Conservation (phyloP, 2,329 filamentous ascomycete species). For the Colletotrichum acutatum region DNA sequence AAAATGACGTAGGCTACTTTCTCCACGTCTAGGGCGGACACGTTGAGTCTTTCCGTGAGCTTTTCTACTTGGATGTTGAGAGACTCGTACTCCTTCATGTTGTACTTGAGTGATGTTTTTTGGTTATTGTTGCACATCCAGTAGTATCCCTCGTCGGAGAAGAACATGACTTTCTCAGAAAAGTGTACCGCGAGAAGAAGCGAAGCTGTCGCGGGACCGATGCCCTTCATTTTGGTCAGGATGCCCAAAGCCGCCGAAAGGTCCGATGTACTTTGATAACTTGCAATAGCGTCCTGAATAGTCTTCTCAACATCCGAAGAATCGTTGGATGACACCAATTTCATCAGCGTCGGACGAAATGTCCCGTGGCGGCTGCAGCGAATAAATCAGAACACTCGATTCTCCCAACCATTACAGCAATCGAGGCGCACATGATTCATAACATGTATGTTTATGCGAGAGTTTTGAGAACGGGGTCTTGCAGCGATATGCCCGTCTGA, state of each 20-base stretch:
- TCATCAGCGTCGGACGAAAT: constrained; percentile 70
- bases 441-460: not conserved
- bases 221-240: constrained; percentile 73
- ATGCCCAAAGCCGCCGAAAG: constrained; percentile 58
- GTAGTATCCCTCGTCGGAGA: constrained; percentile 82
- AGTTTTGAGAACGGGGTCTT: not conserved
- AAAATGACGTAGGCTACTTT: constrained; percentile 78
- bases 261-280: constrained; percentile 53
- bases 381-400: not conserved
- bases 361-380: constrained; percentile 67
- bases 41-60: constrained; percentile 60
- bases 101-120: constrained; percentile 73
- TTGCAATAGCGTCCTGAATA: constrained; percentile 62
- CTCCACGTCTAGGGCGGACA: constrained; percentile 72
- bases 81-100: constrained; percentile 72
- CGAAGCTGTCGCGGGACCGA: constrained; percentile 84
- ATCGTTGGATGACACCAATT: constrained; percentile 71
- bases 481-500: not conserved
- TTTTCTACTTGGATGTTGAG: constrained; percentile 57
- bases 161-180: constrained; percentile 73
- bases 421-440: not conserved
- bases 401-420: not conserved
- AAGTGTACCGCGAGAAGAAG: constrained; percentile 76
- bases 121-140: constrained; percentile 72
- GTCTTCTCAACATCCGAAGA: constrained; percentile 55